Evolutionary conservation across 345 rosid species (phyloP), one percentile per base, ranked within the genome.

Genomic region (Hibiscus mutabilis): DNA sequence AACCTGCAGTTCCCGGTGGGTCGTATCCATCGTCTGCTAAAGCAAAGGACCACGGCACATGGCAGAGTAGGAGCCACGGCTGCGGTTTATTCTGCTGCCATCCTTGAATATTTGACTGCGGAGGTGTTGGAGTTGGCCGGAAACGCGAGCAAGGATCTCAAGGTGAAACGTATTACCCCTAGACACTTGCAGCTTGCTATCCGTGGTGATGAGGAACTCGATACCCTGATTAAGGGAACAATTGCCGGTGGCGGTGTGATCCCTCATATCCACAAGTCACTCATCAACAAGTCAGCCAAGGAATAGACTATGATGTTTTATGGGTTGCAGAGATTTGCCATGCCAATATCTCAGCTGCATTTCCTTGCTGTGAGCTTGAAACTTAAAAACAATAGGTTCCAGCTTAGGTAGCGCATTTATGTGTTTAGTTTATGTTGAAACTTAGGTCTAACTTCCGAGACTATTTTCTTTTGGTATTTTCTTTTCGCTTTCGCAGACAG

Each of bases 61-160:
- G 93, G 93, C 47, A 81, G 93, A 65, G 91, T 88, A 29, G 91
- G 93, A 40, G 91, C 91, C 6, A 88, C 91, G 0, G 93, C 89
- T 2, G 93, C 93, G 3, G 93, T 86, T 27, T 88, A 88, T 68
- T 77, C 88, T 16, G 89, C 93, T 4, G 88, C 93, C 15, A 88
- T 88, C 25, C 74, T 88, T 64, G 93, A 86, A 75, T 88, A 88
- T 66, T 73, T 88, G 51, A 88, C 91, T 3, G 90, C 93, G 0
- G 93, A 86, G 77, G 93, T 88, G 56, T 63, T 86, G 73, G 90
- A 88, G 74, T 75, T 88, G 42, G 93, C 93, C n/a, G 89, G 88
- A 64, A 88, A 86, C 18, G 89, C 91, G 0, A 88, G 89, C 82
- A 88, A 86, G 73, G 93, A 88, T 85, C 88, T 86, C 5, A 88